Conservation (phyloP, 192 early-diverging fungal species). For the Coemansia sp. region DNA sequence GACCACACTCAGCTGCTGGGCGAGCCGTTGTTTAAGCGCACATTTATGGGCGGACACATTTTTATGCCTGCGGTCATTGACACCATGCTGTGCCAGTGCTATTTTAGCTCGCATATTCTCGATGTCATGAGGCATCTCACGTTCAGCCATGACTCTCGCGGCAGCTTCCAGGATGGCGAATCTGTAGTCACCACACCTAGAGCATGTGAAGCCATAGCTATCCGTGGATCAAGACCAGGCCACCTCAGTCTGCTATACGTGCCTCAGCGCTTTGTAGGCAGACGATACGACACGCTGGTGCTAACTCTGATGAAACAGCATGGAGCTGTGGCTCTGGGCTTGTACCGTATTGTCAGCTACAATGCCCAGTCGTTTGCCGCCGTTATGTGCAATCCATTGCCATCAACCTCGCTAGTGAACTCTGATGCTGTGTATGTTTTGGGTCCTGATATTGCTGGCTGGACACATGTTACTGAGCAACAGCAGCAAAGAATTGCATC, state of each 20-base stretch:
- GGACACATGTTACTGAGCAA: constrained; percentile 30
- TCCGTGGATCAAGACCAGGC: constrained; percentile 11
- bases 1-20: constrained; percentile 52
- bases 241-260: constrained; percentile 31
- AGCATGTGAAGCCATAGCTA: constrained; percentile 11
- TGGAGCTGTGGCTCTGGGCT: constrained; percentile 33
- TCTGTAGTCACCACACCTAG: constrained; percentile 9
- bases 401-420: constrained; percentile 13
- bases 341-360: constrained; percentile 42
- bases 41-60: constrained; percentile 52
- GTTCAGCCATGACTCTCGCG: constrained; percentile 30
- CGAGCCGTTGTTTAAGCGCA: constrained; percentile 41
- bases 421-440: constrained; percentile 45
- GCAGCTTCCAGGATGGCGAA: background rate
- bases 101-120: constrained; percentile 53
- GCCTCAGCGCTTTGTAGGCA: constrained; percentile 26
- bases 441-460: constrained; percentile 32
- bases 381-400: constrained; percentile 50
- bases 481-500: background rate
- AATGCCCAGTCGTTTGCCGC: constrained; percentile 33
- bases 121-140: constrained; percentile 45
- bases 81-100: constrained; percentile 48
- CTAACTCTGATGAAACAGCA: constrained; percentile 50
- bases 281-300: constrained; percentile 39
- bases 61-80: constrained; percentile 50